Evolutionary conservation across 495 filamentous ascomycete genomes (phyloP).

Genomic region (Neurospora sp.): DNA sequence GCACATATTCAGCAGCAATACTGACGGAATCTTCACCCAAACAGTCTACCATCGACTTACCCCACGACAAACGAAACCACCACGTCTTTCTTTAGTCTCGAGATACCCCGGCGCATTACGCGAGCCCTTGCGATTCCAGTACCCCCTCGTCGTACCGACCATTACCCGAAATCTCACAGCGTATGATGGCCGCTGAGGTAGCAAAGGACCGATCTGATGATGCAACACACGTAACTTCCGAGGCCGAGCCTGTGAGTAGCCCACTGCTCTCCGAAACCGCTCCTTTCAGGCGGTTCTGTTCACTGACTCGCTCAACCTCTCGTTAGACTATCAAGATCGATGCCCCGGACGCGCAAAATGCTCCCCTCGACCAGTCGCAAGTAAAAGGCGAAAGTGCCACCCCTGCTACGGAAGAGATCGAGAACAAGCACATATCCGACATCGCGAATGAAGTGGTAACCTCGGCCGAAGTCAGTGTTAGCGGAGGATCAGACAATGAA

Average conservation of each 20-base stretch:
- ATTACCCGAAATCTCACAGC: slow-evolving; percentile 15
- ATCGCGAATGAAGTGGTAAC: slow-evolving; percentile 39
- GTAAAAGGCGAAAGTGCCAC: slow-evolving; percentile 33
- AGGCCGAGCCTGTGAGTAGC: slow-evolving; percentile 36
- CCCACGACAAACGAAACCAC: neutral
- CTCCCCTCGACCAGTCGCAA: slow-evolving; percentile 23
- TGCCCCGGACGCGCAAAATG: slow-evolving; percentile 33
- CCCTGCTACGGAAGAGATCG: slow-evolving; percentile 30
- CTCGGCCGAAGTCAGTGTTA: slow-evolving; percentile 47
- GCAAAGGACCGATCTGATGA: slow-evolving; percentile 40
- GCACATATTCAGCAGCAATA: neutral
- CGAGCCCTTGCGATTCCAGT: slow-evolving; percentile 11
- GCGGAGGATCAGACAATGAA: slow-evolving; percentile 63
- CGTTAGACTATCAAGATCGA: slow-evolving; percentile 24
- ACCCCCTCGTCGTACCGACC: slow-evolving; percentile 3
- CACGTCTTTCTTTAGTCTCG: slow-evolving; percentile 7
- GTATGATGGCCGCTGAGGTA: slow-evolving; percentile 53
- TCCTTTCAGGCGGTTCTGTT: neutral
- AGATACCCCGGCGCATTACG: slow-evolving; percentile 10
- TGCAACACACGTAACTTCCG: slow-evolving; percentile 33
- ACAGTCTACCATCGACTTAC: neutral
- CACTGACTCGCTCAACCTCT: neutral
- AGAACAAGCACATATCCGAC: slow-evolving; percentile 42
- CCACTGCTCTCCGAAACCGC: neutral
- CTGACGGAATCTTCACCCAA: slow-evolving; percentile 1